Conservation (phyloP, 2,329 filamentous ascomycete genomes). For the Sphaceloma murrayae region DNA sequence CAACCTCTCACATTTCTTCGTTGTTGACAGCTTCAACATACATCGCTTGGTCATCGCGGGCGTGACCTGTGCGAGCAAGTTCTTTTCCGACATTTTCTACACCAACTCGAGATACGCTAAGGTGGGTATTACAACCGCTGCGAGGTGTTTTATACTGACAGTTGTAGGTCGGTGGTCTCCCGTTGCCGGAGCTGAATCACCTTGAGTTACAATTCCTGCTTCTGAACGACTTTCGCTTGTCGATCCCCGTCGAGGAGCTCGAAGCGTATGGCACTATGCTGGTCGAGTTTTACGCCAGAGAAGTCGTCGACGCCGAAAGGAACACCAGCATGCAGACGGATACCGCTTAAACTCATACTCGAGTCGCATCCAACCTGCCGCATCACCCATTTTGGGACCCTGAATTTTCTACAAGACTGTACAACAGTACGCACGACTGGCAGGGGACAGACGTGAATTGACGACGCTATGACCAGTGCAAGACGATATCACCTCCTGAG, state of each 20-base stretch:
- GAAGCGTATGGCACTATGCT: constrained; percentile 98
- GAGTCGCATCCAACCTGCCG: neutral
- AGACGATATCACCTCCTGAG: constrained; percentile 6
- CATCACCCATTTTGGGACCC: neutral
- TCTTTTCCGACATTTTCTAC: constrained; percentile 98
- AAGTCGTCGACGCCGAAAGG: constrained; percentile 51
- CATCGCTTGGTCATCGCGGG: constrained; percentile 93
- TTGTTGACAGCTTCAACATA: constrained; percentile 98
- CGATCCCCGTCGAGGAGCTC: constrained; percentile 86
- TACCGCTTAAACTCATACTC: neutral
- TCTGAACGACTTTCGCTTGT: constrained; percentile 90
- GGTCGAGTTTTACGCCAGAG: constrained; percentile 92
- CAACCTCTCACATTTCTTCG: constrained; percentile 64
- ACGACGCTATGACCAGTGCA: constrained; percentile 14
- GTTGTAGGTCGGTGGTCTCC: constrained; percentile 78
- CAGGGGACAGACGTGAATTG: constrained; percentile 13
- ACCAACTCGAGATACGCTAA: constrained; percentile 99
- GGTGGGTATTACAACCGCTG: constrained; percentile 47
- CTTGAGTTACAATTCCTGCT: constrained; percentile 91
- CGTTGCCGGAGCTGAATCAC: constrained; percentile 86
- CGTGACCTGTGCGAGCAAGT: constrained; percentile 97
- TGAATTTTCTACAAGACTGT: constrained; percentile 2
- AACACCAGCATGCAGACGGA: neutral
- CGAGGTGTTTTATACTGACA: neutral
- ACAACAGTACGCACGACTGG: constrained; percentile 7